Evolutionary conservation across 2,329 filamentous ascomycete species (phyloP), one percentile per base, ranked within the genome.

Genomic region (Biscogniauxia mediterranea): DNA sequence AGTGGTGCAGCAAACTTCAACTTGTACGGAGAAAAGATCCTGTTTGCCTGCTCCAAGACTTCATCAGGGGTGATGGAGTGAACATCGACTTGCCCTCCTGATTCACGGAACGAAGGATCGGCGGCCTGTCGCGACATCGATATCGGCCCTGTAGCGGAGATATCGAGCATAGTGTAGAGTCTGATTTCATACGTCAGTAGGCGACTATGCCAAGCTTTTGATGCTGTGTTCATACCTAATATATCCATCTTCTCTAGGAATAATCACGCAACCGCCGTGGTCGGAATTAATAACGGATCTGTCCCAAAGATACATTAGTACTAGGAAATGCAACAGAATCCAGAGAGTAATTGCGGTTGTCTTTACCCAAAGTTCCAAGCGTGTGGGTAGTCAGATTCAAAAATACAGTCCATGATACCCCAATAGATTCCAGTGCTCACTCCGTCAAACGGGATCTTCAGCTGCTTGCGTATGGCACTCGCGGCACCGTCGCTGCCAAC

Each of bases 61-160:
- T 76, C 74, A n/a, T 75, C 72, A 0, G 74, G 69, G 0, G 74
- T 75, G 54, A 76, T 72, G n/a, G 66, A 67, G 55, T 76, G 71
- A 7, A 66, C 67, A 28, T 74, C 64, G 13, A 75, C 65, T 25
- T 67, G 65, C n/a, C 69, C 69, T 25, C 70, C 70, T 3, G 70
- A 62, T 54, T 74, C 69, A 3, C 63, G 62, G 54, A 72, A 71
- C 5, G 61, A 52, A 8, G 69, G 62, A 32, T 71, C 68, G 42
- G 61, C 68, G 1, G 66, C 65, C 21, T 70, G 66, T 21, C 71
- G 59, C 19, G 66, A 69, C 23, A 62, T 52, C 2, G 61, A 65
- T 5, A 73, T 67, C 0, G 64, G 38, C 2, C 70, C 71, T 1
- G 69, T 70, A 19, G 59, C 60, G 1, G 67, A 70, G 2, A 68